phyloP scores from a whole-genome alignment of 176 grass and related monocot genomes.

The Pontederia paniculata region DNA sequence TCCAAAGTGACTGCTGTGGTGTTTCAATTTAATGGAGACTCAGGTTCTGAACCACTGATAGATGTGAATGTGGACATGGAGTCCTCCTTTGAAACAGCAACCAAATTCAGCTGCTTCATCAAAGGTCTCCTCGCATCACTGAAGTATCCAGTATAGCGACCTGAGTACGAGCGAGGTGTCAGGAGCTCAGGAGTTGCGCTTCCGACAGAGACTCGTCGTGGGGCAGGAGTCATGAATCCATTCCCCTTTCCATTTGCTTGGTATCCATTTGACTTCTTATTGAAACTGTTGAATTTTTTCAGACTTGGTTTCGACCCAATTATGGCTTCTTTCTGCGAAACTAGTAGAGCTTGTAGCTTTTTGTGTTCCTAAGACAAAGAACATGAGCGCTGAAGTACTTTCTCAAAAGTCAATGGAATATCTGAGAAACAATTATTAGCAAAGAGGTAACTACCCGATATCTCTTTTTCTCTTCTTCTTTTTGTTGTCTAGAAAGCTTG shows the following conservation, averaged over 20 bases:
- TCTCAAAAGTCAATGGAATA: background rate
- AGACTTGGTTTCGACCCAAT: constrained; percentile 60
- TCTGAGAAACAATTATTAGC: background rate
- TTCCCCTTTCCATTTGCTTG: constrained; percentile 36
- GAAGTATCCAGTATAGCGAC: constrained; percentile 61
- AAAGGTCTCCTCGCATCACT: constrained; percentile 53
- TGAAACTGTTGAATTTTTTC: constrained; percentile 53
- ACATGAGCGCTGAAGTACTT: background rate
- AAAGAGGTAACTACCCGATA: constrained; percentile 50
- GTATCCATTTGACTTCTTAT: constrained; percentile 51
- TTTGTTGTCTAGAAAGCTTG: constrained; percentile 59
- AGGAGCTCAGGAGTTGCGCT: constrained; percentile 71
- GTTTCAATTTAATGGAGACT: constrained; percentile 33
- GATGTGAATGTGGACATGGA: constrained; percentile 90
- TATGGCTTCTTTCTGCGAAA: constrained; percentile 58
- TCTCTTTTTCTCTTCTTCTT: constrained; percentile 60
- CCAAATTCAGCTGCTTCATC: constrained; percentile 52
- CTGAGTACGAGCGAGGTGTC: constrained; percentile 74
- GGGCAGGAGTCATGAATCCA: constrained; percentile 75
- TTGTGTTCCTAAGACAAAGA: constrained; percentile 64
- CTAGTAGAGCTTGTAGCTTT: constrained; percentile 76
- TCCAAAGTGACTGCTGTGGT: background rate
- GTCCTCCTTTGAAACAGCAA: constrained; percentile 37
- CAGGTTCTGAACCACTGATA: constrained; percentile 89
- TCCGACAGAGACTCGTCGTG: constrained; percentile 46